Evolutionary conservation across 352 stramenopile genomes (phyloP).

Genomic region (Pythium dissimile): DNA sequence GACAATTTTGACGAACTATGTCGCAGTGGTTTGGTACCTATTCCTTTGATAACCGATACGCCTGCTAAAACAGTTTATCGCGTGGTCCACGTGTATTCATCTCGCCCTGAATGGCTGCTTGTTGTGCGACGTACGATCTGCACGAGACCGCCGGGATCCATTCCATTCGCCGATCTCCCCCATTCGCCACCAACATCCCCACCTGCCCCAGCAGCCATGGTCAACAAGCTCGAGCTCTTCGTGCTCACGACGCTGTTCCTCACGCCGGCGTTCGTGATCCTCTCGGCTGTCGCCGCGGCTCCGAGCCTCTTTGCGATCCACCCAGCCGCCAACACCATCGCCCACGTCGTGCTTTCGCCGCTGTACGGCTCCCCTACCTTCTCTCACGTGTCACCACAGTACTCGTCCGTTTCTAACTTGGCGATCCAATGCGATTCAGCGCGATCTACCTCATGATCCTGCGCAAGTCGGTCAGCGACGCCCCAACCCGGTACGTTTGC

Average conservation of each 20-base stretch:
- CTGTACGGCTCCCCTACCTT: constrained; percentile 23
- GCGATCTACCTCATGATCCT: constrained; percentile 60
- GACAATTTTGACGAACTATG: background rate
- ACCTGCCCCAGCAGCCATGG: constrained; percentile 24
- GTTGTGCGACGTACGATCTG: constrained; percentile 4
- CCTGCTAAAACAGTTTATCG: no score
- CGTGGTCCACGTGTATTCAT: no score
- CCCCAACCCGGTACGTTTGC: constrained; percentile 39
- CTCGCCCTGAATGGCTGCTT: no score
- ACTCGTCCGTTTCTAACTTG: background rate
- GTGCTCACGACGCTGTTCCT: constrained; percentile 50
- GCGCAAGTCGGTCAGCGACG: constrained; percentile 43
- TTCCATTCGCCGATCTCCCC: constrained; percentile 3
- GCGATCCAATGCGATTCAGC: constrained; percentile 13
- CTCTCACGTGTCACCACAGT: background rate
- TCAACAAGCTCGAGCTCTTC: constrained; percentile 55
- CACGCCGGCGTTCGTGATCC: constrained; percentile 41
- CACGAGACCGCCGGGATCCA: constrained; percentile 12
- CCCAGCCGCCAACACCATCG: constrained; percentile 55
- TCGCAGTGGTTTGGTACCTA: no score
- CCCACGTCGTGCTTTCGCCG: constrained; percentile 59
- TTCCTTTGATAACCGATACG: constrained; percentile 1
- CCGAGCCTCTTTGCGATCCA: constrained; percentile 58
- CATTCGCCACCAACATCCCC: background rate
- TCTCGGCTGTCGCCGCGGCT: constrained; percentile 28